These are phyloP conservation scores for Ochetophila trinervis DNA, from an alignment of 306 rosid species.

Conservation along the genomic window DNA sequence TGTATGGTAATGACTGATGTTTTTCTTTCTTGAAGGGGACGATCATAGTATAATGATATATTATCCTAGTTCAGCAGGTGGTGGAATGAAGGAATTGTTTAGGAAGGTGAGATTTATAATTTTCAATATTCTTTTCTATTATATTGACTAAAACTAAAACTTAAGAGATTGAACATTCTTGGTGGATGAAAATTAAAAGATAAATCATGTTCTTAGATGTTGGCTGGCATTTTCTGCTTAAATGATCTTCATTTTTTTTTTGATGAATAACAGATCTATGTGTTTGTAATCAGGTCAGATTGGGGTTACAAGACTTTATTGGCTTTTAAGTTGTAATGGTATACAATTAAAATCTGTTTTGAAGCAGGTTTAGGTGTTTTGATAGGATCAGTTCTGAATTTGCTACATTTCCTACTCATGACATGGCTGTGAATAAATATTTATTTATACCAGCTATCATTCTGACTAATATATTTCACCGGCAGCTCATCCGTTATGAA, in stretches of 20 bases:
- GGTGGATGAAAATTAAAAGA: background rate
- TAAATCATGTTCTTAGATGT: background rate
- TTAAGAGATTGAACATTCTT: background rate
- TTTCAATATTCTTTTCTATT: conserved; percentile 21
- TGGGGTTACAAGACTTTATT: background rate
- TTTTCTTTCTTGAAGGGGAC: conserved; percentile 67
- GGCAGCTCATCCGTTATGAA: background rate
- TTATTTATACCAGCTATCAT: conserved; percentile 10
- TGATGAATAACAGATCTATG: too few species aligned
- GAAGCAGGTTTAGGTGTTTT: conserved; percentile 17
- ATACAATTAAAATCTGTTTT: conserved; percentile 13
- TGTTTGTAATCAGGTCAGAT: conserved; percentile 1
- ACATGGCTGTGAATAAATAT: conserved; percentile 21
- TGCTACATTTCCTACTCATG: conserved; percentile 11
- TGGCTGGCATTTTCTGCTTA: conserved; percentile 21
- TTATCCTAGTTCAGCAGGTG: conserved; percentile 98
- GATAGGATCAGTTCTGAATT: conserved; percentile 11
- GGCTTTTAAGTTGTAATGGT: conserved; percentile 13
- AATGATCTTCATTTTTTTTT: background rate
- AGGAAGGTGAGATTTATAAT: conserved; percentile 80
- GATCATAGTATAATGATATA: conserved; percentile 98
- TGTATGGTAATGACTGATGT: conserved; percentile 29
- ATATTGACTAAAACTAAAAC: conserved; percentile 14
- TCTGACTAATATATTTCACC: background rate
- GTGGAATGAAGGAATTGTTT: conserved; percentile 97